Conservation (phyloP, 805 yeast species). For the Kodamaea hsintzibuensis region DNA sequence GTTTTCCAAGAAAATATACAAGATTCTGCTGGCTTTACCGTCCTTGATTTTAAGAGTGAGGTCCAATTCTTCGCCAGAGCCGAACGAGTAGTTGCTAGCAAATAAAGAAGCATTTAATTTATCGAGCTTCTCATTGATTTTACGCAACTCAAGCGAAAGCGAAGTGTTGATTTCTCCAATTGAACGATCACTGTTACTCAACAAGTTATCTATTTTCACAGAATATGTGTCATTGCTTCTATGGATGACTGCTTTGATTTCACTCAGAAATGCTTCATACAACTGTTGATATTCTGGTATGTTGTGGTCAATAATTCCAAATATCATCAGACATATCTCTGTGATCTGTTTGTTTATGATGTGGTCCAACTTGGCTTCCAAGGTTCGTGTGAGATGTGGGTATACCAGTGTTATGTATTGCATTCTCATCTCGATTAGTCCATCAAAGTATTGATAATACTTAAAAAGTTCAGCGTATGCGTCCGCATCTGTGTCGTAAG, state of each 20-base stretch:
- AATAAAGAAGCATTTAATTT: constrained; percentile 38
- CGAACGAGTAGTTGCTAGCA: constrained; percentile 8
- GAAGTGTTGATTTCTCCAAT: constrained; percentile 76
- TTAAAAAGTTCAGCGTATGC: constrained; percentile 1
- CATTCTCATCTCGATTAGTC: constrained; percentile 13
- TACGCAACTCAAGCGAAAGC: constrained; percentile 59
- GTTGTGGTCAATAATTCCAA: constrained; percentile 31
- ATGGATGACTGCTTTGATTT: constrained; percentile 35
- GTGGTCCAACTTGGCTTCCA: constrained; percentile 16
- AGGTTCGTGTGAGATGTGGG: constrained; percentile 19
- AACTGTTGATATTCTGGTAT: constrained; percentile 36
- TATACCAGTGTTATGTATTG: constrained; percentile 22
- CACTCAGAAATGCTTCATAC: constrained; percentile 34
- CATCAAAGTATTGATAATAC: constrained; percentile 17
- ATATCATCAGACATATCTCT: constrained; percentile 18
- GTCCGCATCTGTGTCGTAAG: not conserved
- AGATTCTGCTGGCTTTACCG: constrained; percentile 34
- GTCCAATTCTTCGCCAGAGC: constrained; percentile 17
- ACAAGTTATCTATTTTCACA: constrained; percentile 56
- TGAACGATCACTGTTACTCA: constrained; percentile 65
- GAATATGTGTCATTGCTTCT: constrained; percentile 47
- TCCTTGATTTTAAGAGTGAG: constrained; percentile 17
- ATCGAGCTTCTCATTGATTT: constrained; percentile 50
- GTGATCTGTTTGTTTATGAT: constrained; percentile 19
- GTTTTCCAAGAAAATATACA: constrained; percentile 52